Evolutionary conservation across 164 flowering plant genomes (phyloP), one percentile per base, ranked within the genome.

Genomic region (Litsea cubeba): DNA sequence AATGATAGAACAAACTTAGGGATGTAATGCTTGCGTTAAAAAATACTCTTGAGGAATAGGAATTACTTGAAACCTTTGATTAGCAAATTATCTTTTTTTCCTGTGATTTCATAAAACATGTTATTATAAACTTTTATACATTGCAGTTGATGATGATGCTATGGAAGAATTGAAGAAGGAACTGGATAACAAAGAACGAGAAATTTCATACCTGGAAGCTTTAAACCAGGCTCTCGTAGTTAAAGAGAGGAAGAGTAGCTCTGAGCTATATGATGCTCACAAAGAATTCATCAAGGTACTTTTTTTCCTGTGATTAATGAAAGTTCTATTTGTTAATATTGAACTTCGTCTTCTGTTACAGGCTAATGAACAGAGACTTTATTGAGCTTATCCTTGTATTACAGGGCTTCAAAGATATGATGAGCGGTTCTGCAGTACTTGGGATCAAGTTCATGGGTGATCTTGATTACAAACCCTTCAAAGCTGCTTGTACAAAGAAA

Each of bases 161-260:
- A 64, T 69, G 78, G 77, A 76, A 25, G 66, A 70, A 51, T 78
- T 87, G 62, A 49, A 32, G 49, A 74, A 83, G 46, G 83, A 81
- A 1, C 74, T 90, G 20, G 77, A 80, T 51, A 91, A 86, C n/a
- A 91, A 88, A 74, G 84, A 83, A 70, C 90, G 83, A 67, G 89
- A 90, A 28, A 71, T 82, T 50, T 88, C 83, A 0, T 28, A 20
- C 24, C 1, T 84, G 72, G 88, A 88, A 65, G 67, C 54, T 4
- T 20, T 88, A 12, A 84, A 79, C 76, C 89, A 85, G 74, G 32
- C 85, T 54, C 90, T 91, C 4, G 71, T 91, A 46, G 72, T 84
- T 17, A 82, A 82, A 82, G 88, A 93, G 74, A 85, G 88, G 8
- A 77, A 72, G 74, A 72, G 72, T 65, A 79, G 71, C 22, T 65